These are phyloP conservation scores for Xerocomus amazonicus DNA, from an alignment of 1,284 basidiomycete genomes.

Conservation along the genomic window DNA sequence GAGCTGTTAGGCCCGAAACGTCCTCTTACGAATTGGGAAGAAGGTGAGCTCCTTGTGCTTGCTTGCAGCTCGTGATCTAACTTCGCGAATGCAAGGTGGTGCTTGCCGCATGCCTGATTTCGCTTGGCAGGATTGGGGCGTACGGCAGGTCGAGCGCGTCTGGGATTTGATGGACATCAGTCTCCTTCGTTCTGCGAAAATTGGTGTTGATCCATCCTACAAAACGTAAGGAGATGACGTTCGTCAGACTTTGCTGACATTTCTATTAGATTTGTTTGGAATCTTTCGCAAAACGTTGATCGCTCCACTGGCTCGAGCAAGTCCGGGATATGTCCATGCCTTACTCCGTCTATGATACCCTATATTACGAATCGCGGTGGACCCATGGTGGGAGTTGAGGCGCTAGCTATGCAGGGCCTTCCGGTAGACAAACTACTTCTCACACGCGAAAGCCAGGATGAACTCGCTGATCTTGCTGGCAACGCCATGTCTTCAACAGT, in stretches of 20 bases:
- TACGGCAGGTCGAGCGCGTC: constrained; percentile 88
- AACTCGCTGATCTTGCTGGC: constrained; percentile 90
- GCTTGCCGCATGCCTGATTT: constrained; percentile 87
- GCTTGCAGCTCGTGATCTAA: background rate
- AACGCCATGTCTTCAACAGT: constrained; percentile 98
- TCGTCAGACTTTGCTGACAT: constrained; percentile 17
- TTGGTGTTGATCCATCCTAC: constrained; percentile 79
- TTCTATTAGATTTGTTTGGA: constrained; percentile 77
- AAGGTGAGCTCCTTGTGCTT: constrained; percentile 49
- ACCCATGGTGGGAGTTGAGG: constrained; percentile 93
- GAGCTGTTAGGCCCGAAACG: constrained; percentile 81
- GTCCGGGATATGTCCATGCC: constrained; percentile 84
- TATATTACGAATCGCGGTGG: constrained; percentile 95
- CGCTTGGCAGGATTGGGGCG: constrained; percentile 92
- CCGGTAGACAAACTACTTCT: constrained; percentile 89
- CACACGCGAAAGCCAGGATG: constrained; percentile 91
- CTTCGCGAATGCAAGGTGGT: constrained; percentile 50
- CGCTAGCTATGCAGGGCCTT: constrained; percentile 89
- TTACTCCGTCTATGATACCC: constrained; percentile 95
- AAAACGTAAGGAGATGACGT: constrained; percentile 63
- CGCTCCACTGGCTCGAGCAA: constrained; percentile 79
- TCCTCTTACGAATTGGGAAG: constrained; percentile 91
- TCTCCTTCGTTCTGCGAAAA: constrained; percentile 75
- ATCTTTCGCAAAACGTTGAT: constrained; percentile 96
- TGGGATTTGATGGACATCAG: constrained; percentile 94